Conservation (phyloP, 768 basidiomycete species). For the Tylopilus intermedius region DNA sequence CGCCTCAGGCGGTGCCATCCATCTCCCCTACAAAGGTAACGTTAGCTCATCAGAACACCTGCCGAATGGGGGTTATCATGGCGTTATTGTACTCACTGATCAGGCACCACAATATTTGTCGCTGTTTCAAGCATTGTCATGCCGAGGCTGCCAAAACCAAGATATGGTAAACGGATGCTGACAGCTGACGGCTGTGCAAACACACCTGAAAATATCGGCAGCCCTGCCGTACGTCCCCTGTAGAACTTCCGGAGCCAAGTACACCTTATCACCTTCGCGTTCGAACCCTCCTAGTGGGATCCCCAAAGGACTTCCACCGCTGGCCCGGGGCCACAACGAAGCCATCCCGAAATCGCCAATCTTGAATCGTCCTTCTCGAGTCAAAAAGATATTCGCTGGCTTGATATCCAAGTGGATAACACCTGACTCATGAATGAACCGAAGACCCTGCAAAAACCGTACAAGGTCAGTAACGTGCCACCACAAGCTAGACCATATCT, state of each 20-base stretch:
- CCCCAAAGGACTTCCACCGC: slow-evolving; percentile 34
- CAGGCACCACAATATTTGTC: slow-evolving; percentile 93
- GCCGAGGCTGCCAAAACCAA: slow-evolving; percentile 62
- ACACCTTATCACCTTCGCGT: slow-evolving; percentile 94
- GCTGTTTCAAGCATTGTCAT: slow-evolving; percentile 95
- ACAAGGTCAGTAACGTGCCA: slow-evolving; percentile 25
- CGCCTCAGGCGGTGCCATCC: slow-evolving; percentile 90
- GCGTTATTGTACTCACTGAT: slow-evolving; percentile 62
- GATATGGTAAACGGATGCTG: slow-evolving; percentile 5
- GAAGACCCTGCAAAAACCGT: slow-evolving; percentile 55
- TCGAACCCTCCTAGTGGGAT: slow-evolving; percentile 57
- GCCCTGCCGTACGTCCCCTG: slow-evolving; percentile 88
- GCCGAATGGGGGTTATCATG: not conserved
- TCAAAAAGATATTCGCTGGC: slow-evolving; percentile 94
- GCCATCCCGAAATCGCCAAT: slow-evolving; percentile 99
- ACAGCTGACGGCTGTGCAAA: slow-evolving; percentile 8
- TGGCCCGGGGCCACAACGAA: slow-evolving; percentile 77
- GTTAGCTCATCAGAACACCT: slow-evolving; percentile 12
- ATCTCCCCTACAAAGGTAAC: slow-evolving; percentile 60
- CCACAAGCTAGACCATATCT: slow-evolving; percentile 24
- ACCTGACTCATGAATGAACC: slow-evolving; percentile 83
- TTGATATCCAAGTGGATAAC: slow-evolving; percentile 96
- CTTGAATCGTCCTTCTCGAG: slow-evolving; percentile 80
- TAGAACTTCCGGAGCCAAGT: slow-evolving; percentile 93
- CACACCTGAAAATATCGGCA: slow-evolving; percentile 95